These are phyloP conservation scores for Parasitella parasitica DNA, from an alignment of 371 early-diverging fungal species.

Conservation along the genomic window DNA sequence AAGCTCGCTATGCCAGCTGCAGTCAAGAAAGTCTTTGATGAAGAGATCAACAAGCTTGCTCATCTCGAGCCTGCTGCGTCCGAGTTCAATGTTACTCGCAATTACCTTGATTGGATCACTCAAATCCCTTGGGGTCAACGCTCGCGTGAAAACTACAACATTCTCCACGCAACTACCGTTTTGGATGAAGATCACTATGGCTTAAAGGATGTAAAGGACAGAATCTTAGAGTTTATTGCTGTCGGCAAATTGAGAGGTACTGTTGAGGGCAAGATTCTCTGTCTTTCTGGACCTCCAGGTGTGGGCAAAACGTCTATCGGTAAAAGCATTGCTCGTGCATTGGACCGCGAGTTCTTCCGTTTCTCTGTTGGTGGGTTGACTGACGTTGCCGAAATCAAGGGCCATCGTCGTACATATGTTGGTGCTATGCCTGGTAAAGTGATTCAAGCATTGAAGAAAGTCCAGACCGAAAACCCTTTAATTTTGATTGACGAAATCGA, in stretches of 20 bases:
- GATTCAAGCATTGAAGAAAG: conserved; percentile 95
- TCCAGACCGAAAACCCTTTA: conserved; percentile 95
- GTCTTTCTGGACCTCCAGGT: conserved; percentile 96
- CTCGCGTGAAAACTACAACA: conserved; percentile 87
- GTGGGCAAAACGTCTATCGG: conserved; percentile 98
- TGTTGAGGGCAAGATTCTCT: conserved; percentile 96
- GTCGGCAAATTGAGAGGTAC: conserved; percentile 94
- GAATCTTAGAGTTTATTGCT: conserved; percentile 97
- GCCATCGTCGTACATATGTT: conserved; percentile 97
- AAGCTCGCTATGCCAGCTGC: conserved; percentile 88
- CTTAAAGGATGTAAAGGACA: conserved; percentile 97
- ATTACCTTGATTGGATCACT: conserved; percentile 97
- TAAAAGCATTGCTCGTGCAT: conserved; percentile 93
- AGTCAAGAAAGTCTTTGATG: conserved; percentile 94
- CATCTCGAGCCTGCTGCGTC: conserved; percentile 95
- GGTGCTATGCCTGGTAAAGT: conserved; percentile 99
- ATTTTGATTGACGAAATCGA: conserved; percentile 98
- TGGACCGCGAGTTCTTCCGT: conserved; percentile 92
- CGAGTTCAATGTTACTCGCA: conserved; percentile 96
- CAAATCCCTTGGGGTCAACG: conserved; percentile 95
- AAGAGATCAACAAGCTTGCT: conserved; percentile 91
- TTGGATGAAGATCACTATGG: conserved; percentile 98
- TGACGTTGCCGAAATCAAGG: conserved; percentile 98
- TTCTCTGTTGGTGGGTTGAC: conserved; percentile 96
- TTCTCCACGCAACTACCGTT: conserved; percentile 76